Base-by-base conservation (phyloP, 179 eudicot genomes). In the Corrigiola litoralis region DNA sequence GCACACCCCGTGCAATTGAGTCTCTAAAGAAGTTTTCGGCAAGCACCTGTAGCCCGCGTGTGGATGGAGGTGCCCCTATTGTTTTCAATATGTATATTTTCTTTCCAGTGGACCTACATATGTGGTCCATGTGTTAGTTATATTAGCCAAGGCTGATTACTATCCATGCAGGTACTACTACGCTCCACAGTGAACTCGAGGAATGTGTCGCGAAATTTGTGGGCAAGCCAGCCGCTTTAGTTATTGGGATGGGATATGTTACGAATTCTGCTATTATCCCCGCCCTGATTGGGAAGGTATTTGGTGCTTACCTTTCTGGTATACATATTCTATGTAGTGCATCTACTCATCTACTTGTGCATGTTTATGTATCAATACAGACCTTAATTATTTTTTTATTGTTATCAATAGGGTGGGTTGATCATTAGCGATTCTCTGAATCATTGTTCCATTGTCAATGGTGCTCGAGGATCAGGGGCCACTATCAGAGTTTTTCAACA, bases 401-500 rank as follows among this genome's bases (percentile, higher is more conserved):
- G 36, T 66, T 54, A 42, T 76, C 44, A 60, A 66, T 82, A 94
- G 99, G 99, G 96, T 72, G 88, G 97, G 68, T 74, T 94, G 69
- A 84, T 94, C n/a, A 88, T 94, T 57, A 94, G 99, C 68, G 99
- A 94, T 78, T 94, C 99, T 45, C 51, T 94, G 69, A 90, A 90
- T 74, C 99, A 90, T 70, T 86, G 86, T 74, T 90, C 99, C 44
- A 86, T 94, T 56, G 89, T 94, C 16, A 94, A 94, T 51, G 99
- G 99, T 66, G 97, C 96, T 53, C 94, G 99, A 40, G 99, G 99
- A 73, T 94, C 99, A 24, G 96, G 99, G 76, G 90, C 99, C 40
- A 73, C 88, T 2, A 44, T 90, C 59, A 70, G 87, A 37, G 95
- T 94, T 61, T 94, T 94, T 67, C 99, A 90, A 66, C 96, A 92